Percentiles rank a stretch among this genome's conserved stretches.
phyloP scores from a whole-genome alignment of 2,329 filamentous ascomycete genomes.

The Nemania sp. region DNA sequence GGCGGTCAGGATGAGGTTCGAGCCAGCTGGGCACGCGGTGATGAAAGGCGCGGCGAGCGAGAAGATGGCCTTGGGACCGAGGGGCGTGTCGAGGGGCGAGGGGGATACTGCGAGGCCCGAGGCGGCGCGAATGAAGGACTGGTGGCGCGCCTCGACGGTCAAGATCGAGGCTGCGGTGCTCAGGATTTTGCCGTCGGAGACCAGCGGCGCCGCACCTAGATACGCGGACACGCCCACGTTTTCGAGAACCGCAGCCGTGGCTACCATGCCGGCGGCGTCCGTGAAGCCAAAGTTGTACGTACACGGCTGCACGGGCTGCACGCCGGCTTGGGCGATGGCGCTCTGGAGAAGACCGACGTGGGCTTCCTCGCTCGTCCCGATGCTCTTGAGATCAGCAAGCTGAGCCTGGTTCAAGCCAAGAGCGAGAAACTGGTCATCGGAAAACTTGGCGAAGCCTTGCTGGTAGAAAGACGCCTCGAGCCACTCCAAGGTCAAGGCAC shows the following conservation, averaged over 20 bases:
- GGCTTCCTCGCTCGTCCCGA: constrained; percentile 65
- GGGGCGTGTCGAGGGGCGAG: constrained; percentile 70
- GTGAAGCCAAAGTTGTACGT: constrained; percentile 74
- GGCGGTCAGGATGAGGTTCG: constrained; percentile 65
- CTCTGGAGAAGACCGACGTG: constrained; percentile 65
- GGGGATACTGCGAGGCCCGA: constrained; percentile 64
- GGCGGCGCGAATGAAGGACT: constrained; percentile 70
- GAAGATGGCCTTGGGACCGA: constrained; percentile 71
- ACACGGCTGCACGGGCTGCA: constrained; percentile 70
- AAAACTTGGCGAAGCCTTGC: constrained; percentile 70
- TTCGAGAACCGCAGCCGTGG: constrained; percentile 71
- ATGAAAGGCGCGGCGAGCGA: constrained; percentile 76
- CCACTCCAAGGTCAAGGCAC: constrained; percentile 74
- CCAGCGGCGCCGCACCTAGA: constrained; percentile 70
- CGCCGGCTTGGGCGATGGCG: constrained; percentile 64
- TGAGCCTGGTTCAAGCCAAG: constrained; percentile 61
- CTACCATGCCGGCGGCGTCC: constrained; percentile 68
- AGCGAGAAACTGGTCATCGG: constrained; percentile 65
- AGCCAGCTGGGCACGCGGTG: constrained; percentile 67
- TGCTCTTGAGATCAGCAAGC: constrained; percentile 63
- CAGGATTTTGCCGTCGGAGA: constrained; percentile 64
- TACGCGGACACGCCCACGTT: constrained; percentile 75
- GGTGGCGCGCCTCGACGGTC: constrained; percentile 74
- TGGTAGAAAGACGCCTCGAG: constrained; percentile 75
- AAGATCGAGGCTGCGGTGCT: constrained; percentile 71